A percentile compares a stretch with the other conserved stretches of the same genome.
phyloP scores from a whole-genome alignment of 257 asterid genomes.

The Lantana camara region DNA sequence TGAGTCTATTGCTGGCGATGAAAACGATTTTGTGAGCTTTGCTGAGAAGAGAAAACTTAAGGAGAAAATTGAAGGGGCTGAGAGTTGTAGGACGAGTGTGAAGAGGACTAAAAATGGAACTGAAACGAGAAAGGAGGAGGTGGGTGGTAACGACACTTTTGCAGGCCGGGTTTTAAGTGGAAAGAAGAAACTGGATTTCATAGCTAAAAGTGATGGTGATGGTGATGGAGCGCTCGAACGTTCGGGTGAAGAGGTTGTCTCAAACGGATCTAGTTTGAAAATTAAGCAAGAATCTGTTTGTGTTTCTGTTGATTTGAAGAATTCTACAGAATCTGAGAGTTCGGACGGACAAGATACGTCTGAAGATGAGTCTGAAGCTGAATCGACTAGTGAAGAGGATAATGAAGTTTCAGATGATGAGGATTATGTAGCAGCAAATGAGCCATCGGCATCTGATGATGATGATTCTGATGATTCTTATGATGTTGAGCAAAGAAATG shows the following conservation, averaged over 20 bases:
- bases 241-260: conserved; percentile 25
- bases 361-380: conserved; percentile 16
- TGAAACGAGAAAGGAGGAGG: neutral
- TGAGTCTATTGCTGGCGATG: neutral
- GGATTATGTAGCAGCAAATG: conserved; percentile 22
- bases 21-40: neutral
- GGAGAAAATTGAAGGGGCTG: neutral
- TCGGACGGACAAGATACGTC: conserved; percentile 24
- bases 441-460: conserved; percentile 26
- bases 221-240: neutral
- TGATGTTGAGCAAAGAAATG: neutral
- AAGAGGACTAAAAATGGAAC: neutral
- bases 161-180: neutral
- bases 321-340: neutral
- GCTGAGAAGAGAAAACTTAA: neutral
- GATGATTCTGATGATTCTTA: neutral
- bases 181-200: conserved; percentile 4
- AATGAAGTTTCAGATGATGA: conserved; percentile 26
- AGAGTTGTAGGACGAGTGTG: neutral
- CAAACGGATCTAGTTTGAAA: conserved; percentile 25
- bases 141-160: neutral
- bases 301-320: conserved; percentile 10
- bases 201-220: neutral
- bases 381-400: conserved; percentile 25
- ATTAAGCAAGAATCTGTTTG: neutral